These are phyloP conservation scores for Lichtheimia hyalospora DNA, from an alignment of 371 early-diverging fungal species.

Conservation along the genomic window DNA sequence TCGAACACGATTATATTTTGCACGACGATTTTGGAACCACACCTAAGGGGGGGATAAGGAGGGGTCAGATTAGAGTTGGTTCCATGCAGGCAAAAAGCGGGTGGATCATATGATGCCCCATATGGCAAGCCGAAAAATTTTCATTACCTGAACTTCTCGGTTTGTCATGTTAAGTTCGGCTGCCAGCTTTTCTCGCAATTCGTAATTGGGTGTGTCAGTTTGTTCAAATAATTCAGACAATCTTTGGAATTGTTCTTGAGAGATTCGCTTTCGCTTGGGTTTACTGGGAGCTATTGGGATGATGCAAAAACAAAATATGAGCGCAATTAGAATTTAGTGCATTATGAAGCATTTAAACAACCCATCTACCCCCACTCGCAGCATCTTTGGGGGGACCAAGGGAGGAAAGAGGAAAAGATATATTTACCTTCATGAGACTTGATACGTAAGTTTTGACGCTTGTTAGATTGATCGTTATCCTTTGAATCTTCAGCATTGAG, in stretches of 20 bases:
- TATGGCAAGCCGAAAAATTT: conserved; percentile 21
- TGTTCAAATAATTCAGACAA: conserved; percentile 67
- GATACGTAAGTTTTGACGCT: conserved; percentile 29
- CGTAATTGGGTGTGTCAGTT: conserved; percentile 87
- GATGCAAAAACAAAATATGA: background rate
- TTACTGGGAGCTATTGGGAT: conserved; percentile 24
- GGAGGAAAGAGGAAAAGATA: conserved; percentile 4
- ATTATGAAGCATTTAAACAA: too few relatives aligned
- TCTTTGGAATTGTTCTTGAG: conserved; percentile 70
- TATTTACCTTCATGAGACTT: conserved; percentile 42
- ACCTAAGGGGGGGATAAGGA: conserved; percentile 13
- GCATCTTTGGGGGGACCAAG: background rate
- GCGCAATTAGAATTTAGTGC: conserved; percentile 4
- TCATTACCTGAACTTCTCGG: conserved; percentile 85
- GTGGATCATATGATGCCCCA: conserved; percentile 25
- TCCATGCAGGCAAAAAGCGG: conserved; percentile 7
- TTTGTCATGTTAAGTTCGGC: conserved; percentile 89
- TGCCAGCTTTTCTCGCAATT: conserved; percentile 82
- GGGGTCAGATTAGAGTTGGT: conserved; percentile 7
- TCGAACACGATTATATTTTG: conserved; percentile 31
- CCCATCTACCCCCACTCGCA: too few relatives aligned
- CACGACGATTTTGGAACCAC: conserved; percentile 37
- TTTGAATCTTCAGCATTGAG: background rate
- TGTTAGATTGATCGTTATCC: conserved; percentile 6
- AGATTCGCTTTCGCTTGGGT: conserved; percentile 75